Evolutionary conservation across 768 basidiomycete species (phyloP).

Genomic region (Suillus spraguei): DNA sequence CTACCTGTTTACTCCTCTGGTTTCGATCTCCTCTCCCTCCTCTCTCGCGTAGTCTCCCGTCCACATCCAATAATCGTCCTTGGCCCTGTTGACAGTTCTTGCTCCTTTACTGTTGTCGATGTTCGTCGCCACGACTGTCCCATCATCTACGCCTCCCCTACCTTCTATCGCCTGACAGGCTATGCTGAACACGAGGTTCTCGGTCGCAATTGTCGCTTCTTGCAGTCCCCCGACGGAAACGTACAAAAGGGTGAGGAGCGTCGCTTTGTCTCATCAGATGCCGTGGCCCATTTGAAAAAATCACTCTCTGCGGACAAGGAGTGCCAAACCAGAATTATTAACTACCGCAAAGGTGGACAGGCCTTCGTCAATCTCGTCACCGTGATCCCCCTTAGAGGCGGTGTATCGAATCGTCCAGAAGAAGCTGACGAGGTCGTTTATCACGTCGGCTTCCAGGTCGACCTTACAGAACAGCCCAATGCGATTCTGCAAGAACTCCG

Average conservation of each 20-base stretch:
- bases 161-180: slow-evolving; percentile 78
- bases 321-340: slow-evolving; percentile 85
- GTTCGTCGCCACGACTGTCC: slow-evolving; percentile 79
- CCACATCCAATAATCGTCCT: slow-evolving; percentile 74
- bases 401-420: slow-evolving; percentile 43
- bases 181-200: slow-evolving; percentile 77
- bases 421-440: slow-evolving; percentile 77
- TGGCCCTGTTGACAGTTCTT: slow-evolving; percentile 91
- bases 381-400: slow-evolving; percentile 83
- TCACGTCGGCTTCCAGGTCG: slow-evolving; percentile 96
- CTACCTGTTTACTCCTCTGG: slow-evolving; percentile 89
- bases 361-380: slow-evolving; percentile 93
- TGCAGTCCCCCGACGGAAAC: slow-evolving; percentile 74
- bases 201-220: slow-evolving; percentile 89
- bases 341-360: slow-evolving; percentile 82
- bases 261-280: slow-evolving; percentile 62
- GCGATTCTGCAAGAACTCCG: slow-evolving; percentile 78
- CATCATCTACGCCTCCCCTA: slow-evolving; percentile 89
- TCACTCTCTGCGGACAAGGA: slow-evolving; percentile 76
- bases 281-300: slow-evolving; percentile 69
- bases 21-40: slow-evolving; percentile 84
- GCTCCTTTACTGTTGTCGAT: slow-evolving; percentile 92
- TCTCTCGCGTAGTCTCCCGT: slow-evolving; percentile 75
- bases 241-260: slow-evolving; percentile 55
- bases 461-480: slow-evolving; percentile 84